Percentiles rank a stretch among this genome's conserved stretches.
Evolutionary conservation across 140 eudicot genomes (phyloP).

Genomic region (Flaveria floridana): DNA sequence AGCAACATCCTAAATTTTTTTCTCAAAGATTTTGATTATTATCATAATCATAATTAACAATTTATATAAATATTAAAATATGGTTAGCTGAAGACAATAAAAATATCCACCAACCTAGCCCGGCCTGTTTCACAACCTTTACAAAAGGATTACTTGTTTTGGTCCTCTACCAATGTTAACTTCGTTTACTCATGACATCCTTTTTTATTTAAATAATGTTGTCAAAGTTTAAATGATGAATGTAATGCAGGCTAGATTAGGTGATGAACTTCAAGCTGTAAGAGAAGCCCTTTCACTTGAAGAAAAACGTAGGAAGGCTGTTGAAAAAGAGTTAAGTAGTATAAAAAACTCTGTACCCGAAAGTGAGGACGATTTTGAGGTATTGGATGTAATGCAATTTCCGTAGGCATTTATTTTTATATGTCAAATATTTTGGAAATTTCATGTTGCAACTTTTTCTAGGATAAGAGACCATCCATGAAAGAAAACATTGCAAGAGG

Average conservation of each 20-base stretch:
- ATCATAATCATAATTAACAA: neutral
- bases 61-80: neutral
- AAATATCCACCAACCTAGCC: neutral
- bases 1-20: slow-evolving; percentile 2
- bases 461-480: slow-evolving; percentile 79
- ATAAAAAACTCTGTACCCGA: slow-evolving; percentile 67
- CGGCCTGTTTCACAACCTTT: neutral
- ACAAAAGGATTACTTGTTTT: neutral
- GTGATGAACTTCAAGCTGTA: slow-evolving; percentile 51
- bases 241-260: slow-evolving; percentile 43
- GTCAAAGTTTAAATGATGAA: slow-evolving; percentile 14
- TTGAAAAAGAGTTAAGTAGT: slow-evolving; percentile 60
- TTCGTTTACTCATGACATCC: slow-evolving; percentile 12
- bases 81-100: neutral
- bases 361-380: slow-evolving; percentile 83
- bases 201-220: neutral
- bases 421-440: neutral
- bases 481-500: slow-evolving; percentile 53
- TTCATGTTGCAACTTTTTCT: slow-evolving; percentile 27
- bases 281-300: slow-evolving; percentile 56
- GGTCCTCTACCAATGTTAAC: neutral
- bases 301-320: slow-evolving; percentile 69
- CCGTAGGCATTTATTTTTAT: neutral
- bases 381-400: slow-evolving; percentile 19
- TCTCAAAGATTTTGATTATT: neutral